phyloP scores from a whole-genome alignment of 2,329 filamentous ascomycete genomes.

The Coniochaeta sp. region DNA sequence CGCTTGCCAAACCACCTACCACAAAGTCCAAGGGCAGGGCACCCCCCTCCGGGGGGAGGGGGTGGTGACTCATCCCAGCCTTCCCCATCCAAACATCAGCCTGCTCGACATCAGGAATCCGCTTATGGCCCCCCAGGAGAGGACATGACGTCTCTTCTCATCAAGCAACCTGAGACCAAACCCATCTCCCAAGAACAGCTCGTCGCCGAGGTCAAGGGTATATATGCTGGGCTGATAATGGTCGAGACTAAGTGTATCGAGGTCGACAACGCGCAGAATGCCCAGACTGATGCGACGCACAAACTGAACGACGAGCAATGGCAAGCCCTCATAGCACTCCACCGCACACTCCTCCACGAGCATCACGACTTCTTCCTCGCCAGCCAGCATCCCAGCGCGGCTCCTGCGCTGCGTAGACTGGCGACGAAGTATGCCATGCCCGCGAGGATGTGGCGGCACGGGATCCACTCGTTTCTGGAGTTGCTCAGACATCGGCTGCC shows the following conservation, averaged over 20 bases:
- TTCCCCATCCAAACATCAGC: constrained; percentile 7
- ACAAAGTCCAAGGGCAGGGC: not conserved
- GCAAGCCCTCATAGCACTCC: constrained; percentile 76
- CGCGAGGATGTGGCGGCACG: constrained; percentile 88
- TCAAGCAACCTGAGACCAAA: constrained; percentile 53
- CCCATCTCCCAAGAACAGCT: constrained; percentile 73
- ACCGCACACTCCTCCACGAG: constrained; percentile 73
- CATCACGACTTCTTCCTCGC: constrained; percentile 85
- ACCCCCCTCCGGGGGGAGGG: not conserved
- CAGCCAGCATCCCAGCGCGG: constrained; percentile 76
- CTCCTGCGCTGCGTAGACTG: constrained; percentile 56
- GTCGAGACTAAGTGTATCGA: constrained; percentile 85
- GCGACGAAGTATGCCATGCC: constrained; percentile 86
- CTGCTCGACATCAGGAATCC: too few species aligned
- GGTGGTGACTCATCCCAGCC: constrained; percentile 6
- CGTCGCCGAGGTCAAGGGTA: constrained; percentile 72
- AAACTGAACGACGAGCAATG: constrained; percentile 63
- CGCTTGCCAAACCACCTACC: constrained; percentile 5
- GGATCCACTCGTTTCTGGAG: constrained; percentile 80
- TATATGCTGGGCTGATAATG: constrained; percentile 78
- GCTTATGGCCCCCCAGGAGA: constrained; percentile 8
- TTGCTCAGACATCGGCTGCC: constrained; percentile 69
- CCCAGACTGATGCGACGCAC: constrained; percentile 31
- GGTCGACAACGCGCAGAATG: constrained; percentile 59
- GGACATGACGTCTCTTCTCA: constrained; percentile 11